These are phyloP conservation scores for Phaeosphaeriaceae sp. DNA, from an alignment of 2,329 filamentous ascomycete species.

Conservation along the genomic window DNA sequence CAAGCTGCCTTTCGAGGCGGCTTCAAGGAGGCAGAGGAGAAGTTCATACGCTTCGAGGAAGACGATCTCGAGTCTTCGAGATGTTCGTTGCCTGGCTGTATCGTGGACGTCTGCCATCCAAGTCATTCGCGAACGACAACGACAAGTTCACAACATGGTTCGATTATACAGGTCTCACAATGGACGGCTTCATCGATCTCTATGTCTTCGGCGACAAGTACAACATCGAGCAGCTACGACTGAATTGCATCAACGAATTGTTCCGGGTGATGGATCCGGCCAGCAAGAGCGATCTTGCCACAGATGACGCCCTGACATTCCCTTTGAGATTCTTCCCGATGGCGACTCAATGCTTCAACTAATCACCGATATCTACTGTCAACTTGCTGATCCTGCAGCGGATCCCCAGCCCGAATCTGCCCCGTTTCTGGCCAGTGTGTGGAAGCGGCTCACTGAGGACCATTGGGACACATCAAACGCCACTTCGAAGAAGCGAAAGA, in stretches of 20 bases:
- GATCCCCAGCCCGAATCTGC: too few relatives aligned
- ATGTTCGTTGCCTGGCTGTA: slow-evolving; percentile 26
- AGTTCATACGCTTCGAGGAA: slow-evolving; percentile 10
- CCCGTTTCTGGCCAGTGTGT: not conserved
- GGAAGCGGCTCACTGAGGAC: not conserved
- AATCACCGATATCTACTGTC: not conserved
- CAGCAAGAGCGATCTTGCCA: not conserved
- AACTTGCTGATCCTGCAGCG: too few relatives aligned
- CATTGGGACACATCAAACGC: not conserved
- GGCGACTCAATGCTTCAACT: not conserved
- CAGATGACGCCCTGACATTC: not conserved
- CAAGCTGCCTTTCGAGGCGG: slow-evolving; percentile 12
- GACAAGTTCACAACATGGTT: slow-evolving; percentile 4
- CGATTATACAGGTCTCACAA: not conserved
- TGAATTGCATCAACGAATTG: not conserved
- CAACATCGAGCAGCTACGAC: not conserved
- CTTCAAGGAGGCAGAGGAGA: slow-evolving; percentile 23
- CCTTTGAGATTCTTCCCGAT: not conserved
- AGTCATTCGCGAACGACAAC: slow-evolving; percentile 1
- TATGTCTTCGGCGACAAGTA: slow-evolving; percentile 18
- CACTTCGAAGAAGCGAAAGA: not conserved
- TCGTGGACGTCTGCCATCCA: slow-evolving; percentile 10
- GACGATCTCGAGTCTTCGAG: slow-evolving; percentile 13
- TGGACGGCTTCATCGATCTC: slow-evolving; percentile 8
- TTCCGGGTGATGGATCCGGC: not conserved